Evolutionary conservation across 148 eudicot species (phyloP), one percentile per base, ranked within the genome.

Genomic region (Persicaria maculosa): DNA sequence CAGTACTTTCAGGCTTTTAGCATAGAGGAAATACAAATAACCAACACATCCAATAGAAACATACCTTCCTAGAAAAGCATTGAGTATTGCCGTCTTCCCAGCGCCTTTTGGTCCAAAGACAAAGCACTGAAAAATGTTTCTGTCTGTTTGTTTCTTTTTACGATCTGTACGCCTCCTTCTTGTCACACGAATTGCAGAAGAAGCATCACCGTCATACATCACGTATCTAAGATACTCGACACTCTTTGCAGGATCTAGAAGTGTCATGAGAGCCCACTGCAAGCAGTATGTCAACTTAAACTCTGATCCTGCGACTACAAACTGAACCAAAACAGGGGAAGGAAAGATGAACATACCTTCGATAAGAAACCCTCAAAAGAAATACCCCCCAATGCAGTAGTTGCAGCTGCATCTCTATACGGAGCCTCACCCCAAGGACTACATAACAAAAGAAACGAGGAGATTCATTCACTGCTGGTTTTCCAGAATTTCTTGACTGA

Each of bases 351-450:
- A 75, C 44, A 75, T 76, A 93, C 98, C 98, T 84, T 65, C 2
- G 98, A 91, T 47, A 93, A 80, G 81, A 93, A 93, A 6, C 97
- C 97, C 72, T 91, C 91, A 59, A 89, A 70, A 20, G 94, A 72
- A 15, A 93, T 70, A 52, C 95, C 90, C 47, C 94, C 97, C 80
- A 88, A 74, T 68, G 88, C 90, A 81, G 85, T 86, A 72, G 81
- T 84, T 73, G 86, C 89, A 16, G 90, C 92, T 48, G 98, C 94
- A 80, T 85, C 91, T 68, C 67, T 79, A 77, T 88, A 93, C 72
- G 95, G 97, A 80, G 89, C 83, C 76, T 86, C 89, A 81, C 57
- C 85, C 94, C 97, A 93, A 75, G 98, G 98, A 79, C 97, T 91
- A 75, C 65, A 82, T 12, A 77, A n/a, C 44, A 22, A 65, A n/a